phyloP scores from a whole-genome alignment of 179 eudicot species.

The Silene coronaria region DNA sequence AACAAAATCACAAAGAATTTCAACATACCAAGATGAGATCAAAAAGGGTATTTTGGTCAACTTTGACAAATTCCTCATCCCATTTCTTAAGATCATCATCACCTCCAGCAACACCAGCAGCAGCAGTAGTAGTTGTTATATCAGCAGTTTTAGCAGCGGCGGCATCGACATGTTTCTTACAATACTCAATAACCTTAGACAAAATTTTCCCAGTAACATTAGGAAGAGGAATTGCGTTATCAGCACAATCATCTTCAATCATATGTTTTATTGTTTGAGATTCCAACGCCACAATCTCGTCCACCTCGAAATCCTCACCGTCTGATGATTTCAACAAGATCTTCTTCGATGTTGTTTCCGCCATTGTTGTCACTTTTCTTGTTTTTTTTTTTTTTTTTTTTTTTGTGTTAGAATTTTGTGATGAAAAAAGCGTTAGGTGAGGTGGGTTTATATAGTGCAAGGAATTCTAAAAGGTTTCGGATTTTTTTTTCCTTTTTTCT shows the following conservation, averaged over 20 bases:
- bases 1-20: background rate
- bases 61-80: constrained; percentile 48
- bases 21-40: constrained; percentile 44
- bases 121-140: background rate
- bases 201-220: constrained; percentile 44
- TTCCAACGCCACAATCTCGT: constrained; percentile 42
- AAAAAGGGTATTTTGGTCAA: constrained; percentile 45
- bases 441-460: background rate
- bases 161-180: constrained; percentile 44
- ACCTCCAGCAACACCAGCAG: background rate
- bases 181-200: constrained; percentile 54
- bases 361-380: background rate
- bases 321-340: constrained; percentile 37
- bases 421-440: background rate
- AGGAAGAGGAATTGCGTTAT: constrained; percentile 39
- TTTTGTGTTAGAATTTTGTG: background rate
- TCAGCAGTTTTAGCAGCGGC: background rate
- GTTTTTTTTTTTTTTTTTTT: background rate
- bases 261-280: constrained; percentile 53
- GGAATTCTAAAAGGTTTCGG: too few relatives aligned
- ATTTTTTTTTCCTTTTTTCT: too few relatives aligned
- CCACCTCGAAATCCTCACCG: constrained; percentile 39
- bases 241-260: constrained; percentile 51
- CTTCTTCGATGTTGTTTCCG: constrained; percentile 2
- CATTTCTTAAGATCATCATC: constrained; percentile 38